Evolutionary conservation across 2,329 filamentous ascomycete genomes (phyloP), one percentile per base, ranked within the genome.

Genomic region (Xylaria sp.): DNA sequence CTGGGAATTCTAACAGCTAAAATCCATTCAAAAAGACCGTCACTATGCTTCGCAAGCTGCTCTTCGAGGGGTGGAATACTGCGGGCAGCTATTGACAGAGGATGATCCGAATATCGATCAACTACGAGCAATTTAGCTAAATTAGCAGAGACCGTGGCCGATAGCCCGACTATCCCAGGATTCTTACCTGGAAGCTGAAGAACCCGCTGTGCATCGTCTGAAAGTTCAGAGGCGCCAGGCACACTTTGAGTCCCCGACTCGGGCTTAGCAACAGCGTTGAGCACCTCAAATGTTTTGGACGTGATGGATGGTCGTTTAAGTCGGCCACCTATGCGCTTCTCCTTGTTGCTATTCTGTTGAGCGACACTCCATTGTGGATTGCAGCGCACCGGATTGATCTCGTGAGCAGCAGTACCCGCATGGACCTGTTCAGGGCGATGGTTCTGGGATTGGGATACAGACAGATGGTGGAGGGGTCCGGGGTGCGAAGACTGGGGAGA

Each of bases 351-450:
- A 15, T 73, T 72, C 57, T 72, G 74, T 34, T 66, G 61, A 13
- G 66, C 73, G 56, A 37, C 56, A n/a, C 58, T 62, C 67, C 64
- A 70, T 46, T 72, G 54, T 20, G 67, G 48, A 32, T 67, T 69
- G 41, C 54, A 55, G 13, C 70, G 63, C 54, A 66, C 68, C 56
- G 58, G 73, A 46, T 52, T 70, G 25, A 72, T 48, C 58, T 75
- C 65, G 48, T 63, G 66, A 52, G 46, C 62, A 25, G 66, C 69
- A 18, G 60, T 39, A 41, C 68, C 62, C 63, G 74, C 70, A 66
- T 79, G 79, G 58, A 82, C 76, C 65, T 78, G 77, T 66, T 76
- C 73, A 12, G 82, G 74, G 66, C 70, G 70, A 15, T 69, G 73
- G 57, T 80, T 80, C 62, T 79, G 77, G 15, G 76, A 71, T 25